These are phyloP conservation scores for Conringia planisiliqua DNA, from an alignment of 345 rosid species.

Conservation along the genomic window DNA sequence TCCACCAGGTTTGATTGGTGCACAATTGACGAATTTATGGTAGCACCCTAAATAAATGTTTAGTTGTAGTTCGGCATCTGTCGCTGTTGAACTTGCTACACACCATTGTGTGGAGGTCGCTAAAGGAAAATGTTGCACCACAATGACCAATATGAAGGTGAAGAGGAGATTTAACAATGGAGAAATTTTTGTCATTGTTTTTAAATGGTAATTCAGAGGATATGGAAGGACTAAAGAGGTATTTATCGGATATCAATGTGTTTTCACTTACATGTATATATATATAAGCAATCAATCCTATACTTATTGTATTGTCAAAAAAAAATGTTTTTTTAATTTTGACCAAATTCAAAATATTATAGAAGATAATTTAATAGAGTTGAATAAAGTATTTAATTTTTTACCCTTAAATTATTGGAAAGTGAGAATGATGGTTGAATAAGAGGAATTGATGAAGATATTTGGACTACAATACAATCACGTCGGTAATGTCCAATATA, in stretches of 20 bases:
- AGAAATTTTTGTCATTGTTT: not conserved
- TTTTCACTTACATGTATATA: not conserved
- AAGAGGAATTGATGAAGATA: too few relatives aligned
- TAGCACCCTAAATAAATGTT: not conserved
- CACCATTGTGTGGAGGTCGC: not conserved
- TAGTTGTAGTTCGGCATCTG: not conserved
- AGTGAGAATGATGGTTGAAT: too few relatives aligned
- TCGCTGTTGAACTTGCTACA: not conserved
- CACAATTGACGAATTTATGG: slow-evolving; percentile 33
- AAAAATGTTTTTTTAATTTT: not conserved
- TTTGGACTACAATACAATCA: too few relatives aligned
- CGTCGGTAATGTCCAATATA: too few relatives aligned
- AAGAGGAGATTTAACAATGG: not conserved
- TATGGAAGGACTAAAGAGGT: too few relatives aligned
- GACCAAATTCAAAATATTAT: not conserved
- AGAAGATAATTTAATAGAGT: not conserved
- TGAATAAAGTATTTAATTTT: not conserved
- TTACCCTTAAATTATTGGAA: not conserved
- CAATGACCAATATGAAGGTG: not conserved
- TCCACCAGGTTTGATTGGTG: slow-evolving; percentile 60
- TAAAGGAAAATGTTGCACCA: not conserved
- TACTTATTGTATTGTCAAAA: not conserved
- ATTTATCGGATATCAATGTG: not conserved
- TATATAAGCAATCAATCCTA: not conserved
- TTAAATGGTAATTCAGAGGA: too few relatives aligned